These are phyloP conservation scores for Camelina laxa DNA, from an alignment of 345 rosid genomes.

Conservation along the genomic window DNA sequence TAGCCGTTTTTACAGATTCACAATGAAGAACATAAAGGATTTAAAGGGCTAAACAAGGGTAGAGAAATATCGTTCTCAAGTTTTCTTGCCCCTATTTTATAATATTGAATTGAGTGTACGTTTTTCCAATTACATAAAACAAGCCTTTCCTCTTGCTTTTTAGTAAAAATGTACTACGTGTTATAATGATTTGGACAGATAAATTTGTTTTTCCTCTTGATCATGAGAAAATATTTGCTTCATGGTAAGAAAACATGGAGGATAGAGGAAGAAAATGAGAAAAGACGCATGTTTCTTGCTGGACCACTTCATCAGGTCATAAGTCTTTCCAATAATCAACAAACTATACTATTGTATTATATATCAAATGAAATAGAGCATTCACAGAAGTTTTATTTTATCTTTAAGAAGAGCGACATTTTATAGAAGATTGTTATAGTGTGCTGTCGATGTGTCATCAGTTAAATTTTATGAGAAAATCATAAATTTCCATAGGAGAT, in stretches of 20 bases:
- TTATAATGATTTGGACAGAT: background rate
- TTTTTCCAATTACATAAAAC: slow-evolving; percentile 23
- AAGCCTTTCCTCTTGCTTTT: slow-evolving; percentile 7
- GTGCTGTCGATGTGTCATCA: too few relatives aligned
- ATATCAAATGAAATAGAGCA: too few relatives aligned
- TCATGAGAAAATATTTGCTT: background rate
- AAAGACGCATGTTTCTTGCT: slow-evolving; percentile 25
- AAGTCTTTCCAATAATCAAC: slow-evolving; percentile 13
- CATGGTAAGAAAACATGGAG: background rate
- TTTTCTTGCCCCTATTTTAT: background rate
- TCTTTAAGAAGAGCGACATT: too few relatives aligned
- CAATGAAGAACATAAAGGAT: background rate
- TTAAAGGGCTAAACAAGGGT: background rate
- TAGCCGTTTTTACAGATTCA: background rate
- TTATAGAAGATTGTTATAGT: too few relatives aligned
- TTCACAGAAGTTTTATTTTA: too few relatives aligned
- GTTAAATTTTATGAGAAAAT: too few relatives aligned
- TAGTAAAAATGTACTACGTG: background rate
- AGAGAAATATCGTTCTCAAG: background rate
- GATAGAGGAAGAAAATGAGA: background rate
- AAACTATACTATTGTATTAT: background rate
- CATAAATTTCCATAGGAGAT: too few relatives aligned
- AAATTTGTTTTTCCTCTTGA: background rate
- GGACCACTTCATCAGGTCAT: background rate
- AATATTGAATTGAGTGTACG: slow-evolving; percentile 22